phyloP scores from a whole-genome alignment of 2,329 filamentous ascomycete species.

The Pseudogymnoascus sp. region DNA sequence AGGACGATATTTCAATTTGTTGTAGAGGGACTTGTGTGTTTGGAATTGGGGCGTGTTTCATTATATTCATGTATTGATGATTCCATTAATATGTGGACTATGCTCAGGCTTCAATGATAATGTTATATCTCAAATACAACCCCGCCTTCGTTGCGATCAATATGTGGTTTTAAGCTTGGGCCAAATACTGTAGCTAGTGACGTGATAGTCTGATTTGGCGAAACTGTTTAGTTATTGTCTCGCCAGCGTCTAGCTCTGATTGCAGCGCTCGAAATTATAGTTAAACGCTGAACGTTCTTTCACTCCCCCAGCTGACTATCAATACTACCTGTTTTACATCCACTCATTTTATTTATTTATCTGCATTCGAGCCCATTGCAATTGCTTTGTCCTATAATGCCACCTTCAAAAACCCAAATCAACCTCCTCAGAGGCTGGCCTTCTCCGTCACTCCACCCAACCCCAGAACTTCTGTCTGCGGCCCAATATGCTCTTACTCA shows the following conservation, averaged over 20 bases:
- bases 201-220: slow-evolving; percentile 3
- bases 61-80: slow-evolving; percentile 2
- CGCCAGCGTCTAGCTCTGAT: neutral
- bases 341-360: neutral
- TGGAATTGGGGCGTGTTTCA: neutral
- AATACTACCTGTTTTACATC: neutral
- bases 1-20: neutral
- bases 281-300: neutral
- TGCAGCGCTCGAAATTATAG: neutral
- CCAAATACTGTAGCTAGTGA: neutral
- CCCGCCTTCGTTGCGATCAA: neutral
- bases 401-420: slow-evolving; percentile 16
- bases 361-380: neutral
- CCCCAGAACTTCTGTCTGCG: slow-evolving; percentile 43
- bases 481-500: slow-evolving; percentile 43
- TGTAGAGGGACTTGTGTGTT: slow-evolving; percentile 7
- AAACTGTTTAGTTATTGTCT: neutral
- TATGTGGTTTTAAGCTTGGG: neutral
- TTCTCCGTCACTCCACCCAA: slow-evolving; percentile 44
- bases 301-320: neutral
- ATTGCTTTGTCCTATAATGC: neutral
- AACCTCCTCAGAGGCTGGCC: slow-evolving; percentile 29
- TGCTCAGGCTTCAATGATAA: neutral
- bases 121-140: neutral
- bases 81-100: neutral